Percentiles rank a stretch among this genome's conserved stretches.
These are phyloP conservation scores for Parachlorella kessleri DNA, from an alignment of 139 green algal genomes.

Conservation along the genomic window DNA sequence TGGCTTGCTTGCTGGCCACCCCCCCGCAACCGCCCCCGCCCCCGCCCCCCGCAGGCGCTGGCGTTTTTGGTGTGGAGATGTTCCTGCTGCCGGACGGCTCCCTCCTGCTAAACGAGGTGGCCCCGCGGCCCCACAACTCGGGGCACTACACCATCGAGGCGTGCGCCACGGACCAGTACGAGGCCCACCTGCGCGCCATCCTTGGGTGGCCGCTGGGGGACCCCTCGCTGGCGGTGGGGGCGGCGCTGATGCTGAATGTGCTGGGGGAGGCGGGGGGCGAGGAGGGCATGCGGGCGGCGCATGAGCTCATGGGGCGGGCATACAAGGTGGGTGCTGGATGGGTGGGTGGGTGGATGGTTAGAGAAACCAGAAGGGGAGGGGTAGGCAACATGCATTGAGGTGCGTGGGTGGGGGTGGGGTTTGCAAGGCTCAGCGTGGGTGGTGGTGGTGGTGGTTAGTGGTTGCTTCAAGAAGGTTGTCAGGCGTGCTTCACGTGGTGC, in stretches of 20 bases:
- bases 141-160: constrained; percentile 98
- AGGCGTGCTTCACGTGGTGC: no score
- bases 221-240: constrained; percentile 62
- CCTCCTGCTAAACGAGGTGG: constrained; percentile 95
- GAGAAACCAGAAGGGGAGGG: no score
- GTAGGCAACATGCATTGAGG: no score
- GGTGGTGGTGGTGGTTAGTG: no score
- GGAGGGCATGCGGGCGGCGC: constrained; percentile 63
- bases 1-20: no score
- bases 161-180: constrained; percentile 89
- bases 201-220: constrained; percentile 95
- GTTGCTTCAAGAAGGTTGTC: no score
- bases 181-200: constrained; percentile 94
- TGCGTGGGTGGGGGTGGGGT: no score
- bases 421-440: no score
- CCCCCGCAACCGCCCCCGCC: background rate
- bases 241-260: constrained; percentile 74
- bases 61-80: constrained; percentile 98
- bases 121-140: constrained; percentile 95
- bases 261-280: constrained; percentile 80
- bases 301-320: constrained; percentile 73
- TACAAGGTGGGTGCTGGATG: constrained; percentile 50
- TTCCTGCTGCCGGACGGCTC: constrained; percentile 87
- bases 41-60: constrained; percentile 77
- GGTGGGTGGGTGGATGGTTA: no score